Evolutionary conservation across 768 basidiomycete genomes (phyloP).

Genomic region (Kwoniella europaea): DNA sequence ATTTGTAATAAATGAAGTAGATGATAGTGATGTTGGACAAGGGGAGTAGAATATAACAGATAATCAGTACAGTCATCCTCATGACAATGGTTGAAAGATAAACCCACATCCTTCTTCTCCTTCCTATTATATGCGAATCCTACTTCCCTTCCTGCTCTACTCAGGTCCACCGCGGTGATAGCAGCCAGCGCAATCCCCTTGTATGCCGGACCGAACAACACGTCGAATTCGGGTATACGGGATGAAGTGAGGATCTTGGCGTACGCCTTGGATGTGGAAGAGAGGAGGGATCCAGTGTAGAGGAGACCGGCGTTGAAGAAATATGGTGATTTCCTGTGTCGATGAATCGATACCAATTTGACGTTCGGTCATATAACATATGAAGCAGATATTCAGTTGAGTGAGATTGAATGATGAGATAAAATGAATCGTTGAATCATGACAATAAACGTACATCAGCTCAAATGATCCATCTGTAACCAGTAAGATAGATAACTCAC

Average conservation of each 20-base stretch:
- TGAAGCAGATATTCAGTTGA: background rate
- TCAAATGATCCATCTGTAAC: background rate
- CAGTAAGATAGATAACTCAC: conserved; percentile 61
- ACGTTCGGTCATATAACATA: background rate
- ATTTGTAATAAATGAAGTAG: background rate
- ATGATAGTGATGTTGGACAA: background rate
- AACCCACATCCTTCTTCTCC: conserved; percentile 75
- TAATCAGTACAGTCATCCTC: background rate
- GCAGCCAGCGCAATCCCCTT: conserved; percentile 95
- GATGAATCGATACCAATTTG: background rate
- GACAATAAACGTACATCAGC: background rate
- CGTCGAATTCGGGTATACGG: conserved; percentile 67
- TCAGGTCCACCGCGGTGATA: conserved; percentile 75
- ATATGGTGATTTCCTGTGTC: conserved; percentile 80
- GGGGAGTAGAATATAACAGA: background rate
- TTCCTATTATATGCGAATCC: conserved; percentile 93
- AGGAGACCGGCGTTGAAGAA: conserved; percentile 95
- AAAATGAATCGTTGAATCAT: background rate
- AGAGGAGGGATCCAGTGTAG: conserved; percentile 78
- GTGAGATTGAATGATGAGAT: background rate
- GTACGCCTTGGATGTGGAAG: conserved; percentile 78
- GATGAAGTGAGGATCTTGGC: conserved; percentile 75
- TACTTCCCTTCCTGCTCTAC: conserved; percentile 68
- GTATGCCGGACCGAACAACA: conserved; percentile 95
- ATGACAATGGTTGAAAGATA: background rate